A percentile compares a stretch with the other conserved stretches of the same genome.
These are phyloP conservation scores for Tubosaeta sp. DNA, from an alignment of 768 basidiomycete species.

Conservation along the genomic window DNA sequence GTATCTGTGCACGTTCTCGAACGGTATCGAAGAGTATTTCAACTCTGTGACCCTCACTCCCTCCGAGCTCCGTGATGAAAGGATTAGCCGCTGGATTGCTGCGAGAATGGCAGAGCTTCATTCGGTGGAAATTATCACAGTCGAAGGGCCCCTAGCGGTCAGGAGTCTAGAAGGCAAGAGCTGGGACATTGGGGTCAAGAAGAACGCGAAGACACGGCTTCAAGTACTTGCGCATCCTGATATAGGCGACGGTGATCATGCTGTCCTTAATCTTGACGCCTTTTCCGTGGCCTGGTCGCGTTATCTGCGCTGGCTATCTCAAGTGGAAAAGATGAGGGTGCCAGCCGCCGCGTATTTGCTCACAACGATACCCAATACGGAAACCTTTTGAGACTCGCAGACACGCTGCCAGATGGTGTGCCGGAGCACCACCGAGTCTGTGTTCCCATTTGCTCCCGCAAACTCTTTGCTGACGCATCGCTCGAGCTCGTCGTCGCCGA, in stretches of 20 bases:
- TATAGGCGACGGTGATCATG: conserved; percentile 42
- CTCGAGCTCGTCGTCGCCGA: conserved; percentile 91
- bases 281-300: conserved; percentile 63
- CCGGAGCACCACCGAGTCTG: conserved; percentile 76
- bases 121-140: conserved; percentile 73
- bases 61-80: conserved; percentile 70
- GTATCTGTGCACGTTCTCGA: conserved; percentile 90
- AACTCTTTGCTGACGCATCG: conserved; percentile 10
- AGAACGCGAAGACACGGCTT: conserved; percentile 72
- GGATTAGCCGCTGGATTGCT: conserved; percentile 83
- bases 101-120: conserved; percentile 95
- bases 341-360: conserved; percentile 68
- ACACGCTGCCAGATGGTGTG: conserved; percentile 43
- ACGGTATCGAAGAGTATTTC: conserved; percentile 96
- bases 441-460: conserved; percentile 11
- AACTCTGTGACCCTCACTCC: conserved; percentile 78
- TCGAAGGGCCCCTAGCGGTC: conserved; percentile 45
- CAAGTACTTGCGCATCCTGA: conserved; percentile 65
- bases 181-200: conserved; percentile 57
- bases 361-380: conserved; percentile 98
- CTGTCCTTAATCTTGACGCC: conserved; percentile 57
- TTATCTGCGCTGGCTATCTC: conserved; percentile 69
- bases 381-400: conserved; percentile 74
- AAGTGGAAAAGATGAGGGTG: conserved; percentile 53
- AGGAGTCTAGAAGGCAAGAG: conserved; percentile 41